Evolutionary conservation across 2,329 filamentous ascomycete genomes (phyloP).

Genomic region (Thelonectria rubi): DNA sequence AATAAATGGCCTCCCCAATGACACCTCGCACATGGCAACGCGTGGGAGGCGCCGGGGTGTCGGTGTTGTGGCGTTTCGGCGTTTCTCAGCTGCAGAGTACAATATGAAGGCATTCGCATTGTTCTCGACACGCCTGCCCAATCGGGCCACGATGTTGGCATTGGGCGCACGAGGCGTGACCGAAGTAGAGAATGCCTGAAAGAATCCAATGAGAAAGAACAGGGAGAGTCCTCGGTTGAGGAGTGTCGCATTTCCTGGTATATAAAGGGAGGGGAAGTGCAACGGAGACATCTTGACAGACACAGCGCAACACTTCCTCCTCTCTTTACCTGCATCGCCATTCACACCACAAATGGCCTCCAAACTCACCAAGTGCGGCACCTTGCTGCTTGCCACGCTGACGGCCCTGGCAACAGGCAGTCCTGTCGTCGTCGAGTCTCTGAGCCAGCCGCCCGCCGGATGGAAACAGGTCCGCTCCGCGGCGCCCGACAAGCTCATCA

Average conservation of each 20-base stretch:
- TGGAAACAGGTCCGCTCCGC: constrained; percentile 37
- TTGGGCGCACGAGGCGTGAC: constrained; percentile 2
- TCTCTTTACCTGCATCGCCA: not conserved
- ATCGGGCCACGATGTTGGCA: constrained; percentile 22
- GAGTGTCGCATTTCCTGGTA: not conserved
- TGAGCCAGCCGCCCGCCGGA: constrained; percentile 32
- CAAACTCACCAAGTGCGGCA: constrained; percentile 15
- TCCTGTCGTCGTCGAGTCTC: constrained; percentile 36
- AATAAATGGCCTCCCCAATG: not conserved
- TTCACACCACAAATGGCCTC: constrained; percentile 16
- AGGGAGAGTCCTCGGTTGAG: not conserved
- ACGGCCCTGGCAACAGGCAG: constrained; percentile 15
- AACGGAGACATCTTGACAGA: constrained; percentile 7
- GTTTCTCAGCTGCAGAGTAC: constrained; percentile 21
- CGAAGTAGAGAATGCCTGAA: constrained; percentile 5
- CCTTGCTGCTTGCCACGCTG: constrained; percentile 24
- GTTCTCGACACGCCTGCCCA: constrained; percentile 30
- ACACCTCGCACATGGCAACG: constrained; percentile 1
- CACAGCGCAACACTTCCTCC: constrained; percentile 5
- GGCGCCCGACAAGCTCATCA: constrained; percentile 31
- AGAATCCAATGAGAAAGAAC: constrained; percentile 10
- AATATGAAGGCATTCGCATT: constrained; percentile 41
- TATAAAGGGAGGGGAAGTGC: constrained; percentile 28
- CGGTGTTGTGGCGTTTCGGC: constrained; percentile 17
- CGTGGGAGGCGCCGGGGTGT: constrained; percentile 7